A percentile compares a stretch with the other conserved stretches of the same genome.
These are phyloP conservation scores for Chaetomidium leptoderma DNA, from an alignment of 495 filamentous ascomycete species.

Conservation along the genomic window DNA sequence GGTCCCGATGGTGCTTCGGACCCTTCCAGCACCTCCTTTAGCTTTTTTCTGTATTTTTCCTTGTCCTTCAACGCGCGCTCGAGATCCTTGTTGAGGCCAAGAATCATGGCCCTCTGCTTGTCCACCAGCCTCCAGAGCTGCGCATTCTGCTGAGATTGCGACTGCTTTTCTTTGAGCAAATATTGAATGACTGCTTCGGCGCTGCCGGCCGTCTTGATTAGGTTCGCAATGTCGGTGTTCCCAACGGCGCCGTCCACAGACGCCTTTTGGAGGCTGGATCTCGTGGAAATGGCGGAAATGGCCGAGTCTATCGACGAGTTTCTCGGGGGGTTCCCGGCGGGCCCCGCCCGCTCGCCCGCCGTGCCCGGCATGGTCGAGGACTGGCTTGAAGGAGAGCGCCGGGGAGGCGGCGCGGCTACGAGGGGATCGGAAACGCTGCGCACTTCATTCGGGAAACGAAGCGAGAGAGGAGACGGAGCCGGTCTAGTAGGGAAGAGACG, in stretches of 20 bases:
- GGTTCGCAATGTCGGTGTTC: constrained; percentile 61
- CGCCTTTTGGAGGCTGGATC: constrained; percentile 56
- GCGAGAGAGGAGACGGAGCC: constrained; percentile 27
- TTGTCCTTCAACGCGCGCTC: constrained; percentile 91
- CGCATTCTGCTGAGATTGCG: constrained; percentile 78
- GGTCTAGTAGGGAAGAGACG: constrained; percentile 26
- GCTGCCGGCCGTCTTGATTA: constrained; percentile 80
- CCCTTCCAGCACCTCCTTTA: constrained; percentile 63
- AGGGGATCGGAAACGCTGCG: constrained; percentile 36
- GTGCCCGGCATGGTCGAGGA: constrained; percentile 33
- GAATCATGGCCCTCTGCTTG: constrained; percentile 89
- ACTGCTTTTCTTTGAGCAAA: constrained; percentile 85
- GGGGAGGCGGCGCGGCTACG: constrained; percentile 35
- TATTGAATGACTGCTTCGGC: constrained; percentile 84
- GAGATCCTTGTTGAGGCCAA: constrained; percentile 91
- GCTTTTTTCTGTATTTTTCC: constrained; percentile 83
- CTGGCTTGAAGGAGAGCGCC: constrained; percentile 31
- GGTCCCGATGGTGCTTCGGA: constrained; percentile 27
- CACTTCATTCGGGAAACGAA: constrained; percentile 41
- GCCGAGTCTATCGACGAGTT: constrained; percentile 95
- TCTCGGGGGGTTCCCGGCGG: constrained; percentile 49
- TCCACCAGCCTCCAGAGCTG: constrained; percentile 95
- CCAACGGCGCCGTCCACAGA: constrained; percentile 53
- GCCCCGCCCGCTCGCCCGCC: constrained; percentile 27
- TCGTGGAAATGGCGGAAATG: constrained; percentile 78